Base-by-base conservation (phyloP, 805 yeast genomes). In the Cyberlindnera galapagoensis region DNA sequence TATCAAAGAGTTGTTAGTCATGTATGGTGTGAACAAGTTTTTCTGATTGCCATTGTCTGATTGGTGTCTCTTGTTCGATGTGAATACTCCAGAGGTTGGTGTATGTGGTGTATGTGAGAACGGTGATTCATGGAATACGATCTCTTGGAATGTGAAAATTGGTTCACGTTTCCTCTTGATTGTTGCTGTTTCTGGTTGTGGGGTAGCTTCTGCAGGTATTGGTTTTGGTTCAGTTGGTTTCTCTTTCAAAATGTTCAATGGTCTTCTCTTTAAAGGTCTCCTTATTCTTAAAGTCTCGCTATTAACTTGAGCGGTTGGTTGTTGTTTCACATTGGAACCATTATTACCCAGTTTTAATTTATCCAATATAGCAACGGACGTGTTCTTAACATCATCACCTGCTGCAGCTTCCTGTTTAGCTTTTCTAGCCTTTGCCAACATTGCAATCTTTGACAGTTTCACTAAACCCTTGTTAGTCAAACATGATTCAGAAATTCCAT, bases 1-100 rank as follows among this genome's bases (percentile, higher is more conserved):
- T 47, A 63, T 44, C 36, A 60, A 49, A 29, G 40, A 33, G 33
- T 46, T 43, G 67, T 76, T 62, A 50, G 49, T 45, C n/a, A 62
- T 62, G 31, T 40, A 53, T 39, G 59, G 49, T 10, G 59, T 35
- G 31, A 46, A 54, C 11, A 61, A 30, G 7, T 28, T 33, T 11
- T 25, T 21, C 11, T 49, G 44, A n/a, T 46, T 37, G 31, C 51
- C 54, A 36, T 30, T 35, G 40, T n/a, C n/a, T n/a, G n/a, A n/a
- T n/a, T n/a, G n/a, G n/a, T 36, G 39, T 30, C 49, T 49, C 33
- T 52, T 51, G 38, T 50, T 46, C 11, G 15, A 15, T 9, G 35
- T 28, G 30, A 36, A 34, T 6, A 28, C 22, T 9, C 22, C 8
- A 7, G 44, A 28, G 28, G 34, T 34, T 5, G 28, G 19, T 5